These are phyloP conservation scores for Candida insectalens DNA, from an alignment of 805 yeast genomes.

Conservation along the genomic window DNA sequence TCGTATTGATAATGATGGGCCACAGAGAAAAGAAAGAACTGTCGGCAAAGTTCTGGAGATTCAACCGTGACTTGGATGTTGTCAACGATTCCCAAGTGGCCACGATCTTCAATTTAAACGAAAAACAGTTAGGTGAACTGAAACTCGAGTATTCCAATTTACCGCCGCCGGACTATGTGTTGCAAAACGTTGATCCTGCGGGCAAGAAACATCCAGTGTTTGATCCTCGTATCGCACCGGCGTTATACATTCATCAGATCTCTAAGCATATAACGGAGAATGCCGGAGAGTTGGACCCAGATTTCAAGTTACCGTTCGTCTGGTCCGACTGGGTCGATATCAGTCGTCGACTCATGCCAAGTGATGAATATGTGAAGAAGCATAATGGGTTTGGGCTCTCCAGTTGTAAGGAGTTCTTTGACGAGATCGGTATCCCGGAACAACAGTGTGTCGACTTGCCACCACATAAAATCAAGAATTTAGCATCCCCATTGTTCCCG, in stretches of 20 bases:
- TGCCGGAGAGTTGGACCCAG: conserved; percentile 3
- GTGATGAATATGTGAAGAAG: conserved; percentile 9
- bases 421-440: conserved; percentile 8
- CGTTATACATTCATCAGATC: conserved; percentile 7
- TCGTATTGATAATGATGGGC: too few species aligned
- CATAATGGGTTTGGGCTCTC: conserved; percentile 6
- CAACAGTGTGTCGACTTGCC: conserved; percentile 8
- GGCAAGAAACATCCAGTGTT: conserved; percentile 2
- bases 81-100: too few species aligned
- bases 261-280: conserved; percentile 5
- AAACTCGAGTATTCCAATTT: neutral
- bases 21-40: too few species aligned
- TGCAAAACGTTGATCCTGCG: neutral
- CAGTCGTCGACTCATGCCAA: conserved; percentile 13
- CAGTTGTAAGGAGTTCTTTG: conserved; percentile 12
- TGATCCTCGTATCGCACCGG: conserved; percentile 12
- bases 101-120: neutral
- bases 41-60: too few species aligned
- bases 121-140: neutral
- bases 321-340: conserved; percentile 25
- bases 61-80: too few species aligned
- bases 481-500: conserved; percentile 14
- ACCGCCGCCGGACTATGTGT: neutral
- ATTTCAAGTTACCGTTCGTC: conserved; percentile 17
- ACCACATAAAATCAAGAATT: conserved; percentile 3